Evolutionary conservation across 768 basidiomycete species (phyloP), one percentile per base, ranked within the genome.

Genomic region (Pleurotus giganteus): DNA sequence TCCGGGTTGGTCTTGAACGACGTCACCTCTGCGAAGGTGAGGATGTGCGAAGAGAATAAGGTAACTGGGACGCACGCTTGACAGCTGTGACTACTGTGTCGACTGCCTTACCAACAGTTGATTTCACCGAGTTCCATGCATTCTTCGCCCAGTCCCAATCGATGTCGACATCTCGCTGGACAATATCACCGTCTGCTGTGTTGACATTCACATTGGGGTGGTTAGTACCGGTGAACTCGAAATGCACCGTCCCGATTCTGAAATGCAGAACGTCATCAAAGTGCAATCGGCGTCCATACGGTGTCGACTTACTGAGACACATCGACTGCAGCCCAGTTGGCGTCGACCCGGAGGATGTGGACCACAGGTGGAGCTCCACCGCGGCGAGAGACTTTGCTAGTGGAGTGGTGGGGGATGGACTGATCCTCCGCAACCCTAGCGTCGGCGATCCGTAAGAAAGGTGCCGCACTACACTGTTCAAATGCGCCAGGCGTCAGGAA

Each of bases 161-260:
- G 4, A 17, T 28, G 17, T 17, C 13, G 19, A 17, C 26, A 29
- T 32, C 47, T 23, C 41, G 13, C 9, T 8, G 11, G 19, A 43
- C 2, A 49, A 49, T 23, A 11, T 12, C 29, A 8, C 23, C 43
- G 6, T 8, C 47, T 26, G 28, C 26, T 1, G 47, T 28, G 54
- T 56, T 47, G 12, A 56, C 61, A 12, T 36, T 39, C 34, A 58
- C 58, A 15, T 57, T 58, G 21, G 59, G 61, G 8, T 57, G 36
- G 17, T 47, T 60, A 31, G 59, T 57, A 8, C 59, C 58, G 5
- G 61, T 17, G 24, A 57, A 23, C 0, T 55, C 61, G n/a, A 60
- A 37, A 28, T 31, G 27, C 15, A 49, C 47, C 7, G 29, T 32
- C 11, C 47, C 47, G 17, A 28, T 49, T n/a, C 47, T 49, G 24